Evolutionary conservation across 2,329 filamentous ascomycete genomes (phyloP).

Genomic region (Pyricularia sp.): DNA sequence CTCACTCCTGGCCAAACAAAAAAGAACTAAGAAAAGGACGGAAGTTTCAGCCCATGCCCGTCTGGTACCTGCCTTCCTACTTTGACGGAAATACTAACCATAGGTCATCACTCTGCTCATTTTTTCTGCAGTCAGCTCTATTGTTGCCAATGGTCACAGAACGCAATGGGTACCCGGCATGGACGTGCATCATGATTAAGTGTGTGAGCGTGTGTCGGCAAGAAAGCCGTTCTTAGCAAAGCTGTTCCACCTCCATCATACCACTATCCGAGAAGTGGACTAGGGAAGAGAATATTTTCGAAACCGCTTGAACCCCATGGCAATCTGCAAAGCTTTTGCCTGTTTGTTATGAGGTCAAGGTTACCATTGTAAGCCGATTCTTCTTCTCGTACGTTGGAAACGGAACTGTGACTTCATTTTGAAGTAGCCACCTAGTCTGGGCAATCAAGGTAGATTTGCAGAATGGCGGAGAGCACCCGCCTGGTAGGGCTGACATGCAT

Average conservation of each 20-base stretch:
- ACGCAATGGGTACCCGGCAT: not conserved
- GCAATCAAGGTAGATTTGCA: not conserved
- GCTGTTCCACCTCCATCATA: too few species aligned
- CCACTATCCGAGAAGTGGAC: too few species aligned
- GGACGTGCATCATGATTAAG: not conserved
- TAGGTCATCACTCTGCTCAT: not conserved
- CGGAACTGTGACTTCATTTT: not conserved
- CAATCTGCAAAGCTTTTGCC: not conserved
- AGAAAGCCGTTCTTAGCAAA: too few species aligned
- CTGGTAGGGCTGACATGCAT: conserved; percentile 1
- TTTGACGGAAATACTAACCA: not conserved
- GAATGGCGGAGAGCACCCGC: not conserved
- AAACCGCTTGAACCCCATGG: not conserved
- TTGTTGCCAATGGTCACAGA: not conserved
- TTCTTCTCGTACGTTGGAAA: not conserved
- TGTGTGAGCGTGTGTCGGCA: not conserved
- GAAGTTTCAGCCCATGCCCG: not conserved
- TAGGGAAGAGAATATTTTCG: too few species aligned
- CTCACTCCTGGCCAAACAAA: not conserved
- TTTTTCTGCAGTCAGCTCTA: not conserved
- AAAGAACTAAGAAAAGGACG: too few species aligned
- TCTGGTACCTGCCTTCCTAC: not conserved
- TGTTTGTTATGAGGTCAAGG: not conserved
- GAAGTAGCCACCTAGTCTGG: not conserved
- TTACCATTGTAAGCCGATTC: not conserved